Percentiles rank a stretch among this genome's conserved stretches.
Evolutionary conservation across 2,329 filamentous ascomycete genomes (phyloP).

Genomic region (Exophiala viscosa): DNA sequence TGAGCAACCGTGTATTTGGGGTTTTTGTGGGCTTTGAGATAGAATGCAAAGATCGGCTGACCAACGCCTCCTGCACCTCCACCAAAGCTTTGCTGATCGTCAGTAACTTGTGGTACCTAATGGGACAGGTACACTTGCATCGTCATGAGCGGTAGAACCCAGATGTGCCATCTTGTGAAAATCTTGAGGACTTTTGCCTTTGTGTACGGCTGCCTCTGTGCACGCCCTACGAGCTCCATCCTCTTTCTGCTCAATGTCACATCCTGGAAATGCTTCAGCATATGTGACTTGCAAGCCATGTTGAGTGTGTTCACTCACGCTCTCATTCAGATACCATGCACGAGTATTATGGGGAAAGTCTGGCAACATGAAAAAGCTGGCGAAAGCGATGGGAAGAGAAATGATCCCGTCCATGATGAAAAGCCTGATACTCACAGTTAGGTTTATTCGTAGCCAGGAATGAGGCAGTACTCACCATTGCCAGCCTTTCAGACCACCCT

Average conservation of each 20-base stretch:
- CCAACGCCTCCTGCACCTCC: slow-evolving; percentile 5
- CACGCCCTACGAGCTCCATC: slow-evolving; percentile 37
- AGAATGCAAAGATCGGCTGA: slow-evolving; percentile 22
- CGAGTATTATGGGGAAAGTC: slow-evolving; percentile 44
- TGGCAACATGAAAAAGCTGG: slow-evolving; percentile 42
- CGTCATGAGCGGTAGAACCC: slow-evolving; percentile 10
- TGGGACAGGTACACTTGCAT: slow-evolving; percentile 2
- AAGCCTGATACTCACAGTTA: slow-evolving; percentile 26
- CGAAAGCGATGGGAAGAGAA: slow-evolving; percentile 42
- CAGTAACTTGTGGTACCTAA: neutral
- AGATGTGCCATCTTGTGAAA: slow-evolving; percentile 15
- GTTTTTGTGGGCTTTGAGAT: slow-evolving; percentile 26
- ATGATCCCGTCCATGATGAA: slow-evolving; percentile 41
- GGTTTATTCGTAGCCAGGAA: neutral
- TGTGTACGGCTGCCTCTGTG: slow-evolving; percentile 3
- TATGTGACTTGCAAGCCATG: neutral
- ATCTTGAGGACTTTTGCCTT: slow-evolving; percentile 12
- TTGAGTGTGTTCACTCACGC: slow-evolving; percentile 4
- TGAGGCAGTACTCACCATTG: slow-evolving; percentile 37
- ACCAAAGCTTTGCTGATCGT: slow-evolving; percentile 4
- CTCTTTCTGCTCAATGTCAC: slow-evolving; percentile 44
- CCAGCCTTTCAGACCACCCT: slow-evolving; percentile 51
- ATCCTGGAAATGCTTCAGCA: slow-evolving; percentile 32
- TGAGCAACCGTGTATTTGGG: slow-evolving; percentile 30
- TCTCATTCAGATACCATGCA: slow-evolving; percentile 34